Evolutionary conservation across 176 grass and related monocot species (phyloP), one percentile per base, ranked within the genome.

Genomic region (Tuctoria greenei): DNA sequence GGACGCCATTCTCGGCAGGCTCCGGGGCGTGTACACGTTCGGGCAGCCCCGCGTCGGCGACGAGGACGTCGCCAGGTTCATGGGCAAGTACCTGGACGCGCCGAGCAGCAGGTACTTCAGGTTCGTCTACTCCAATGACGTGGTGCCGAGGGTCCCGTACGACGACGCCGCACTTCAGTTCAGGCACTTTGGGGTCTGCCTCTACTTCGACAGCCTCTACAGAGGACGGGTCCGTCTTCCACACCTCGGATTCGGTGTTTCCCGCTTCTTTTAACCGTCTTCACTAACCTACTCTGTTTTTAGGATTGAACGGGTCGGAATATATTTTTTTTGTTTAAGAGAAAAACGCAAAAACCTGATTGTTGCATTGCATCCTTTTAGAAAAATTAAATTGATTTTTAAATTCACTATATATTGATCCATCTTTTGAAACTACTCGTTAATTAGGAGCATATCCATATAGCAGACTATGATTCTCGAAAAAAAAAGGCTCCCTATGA

Each of bases 141-240:
- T 93, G 15, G 91, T 93, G 74, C 88, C 88, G 5, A 84, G 88
- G 54, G 81, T 91, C 67, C 94, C 94, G 24, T 93, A 83, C 68
- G 91, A 97, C 42, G 74, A 87, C 81, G 23, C 75, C 7, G 37
- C 86, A 9, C 75, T 97, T 0, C 74, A 82, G 34, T 97, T 89
- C 84, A 93, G 85, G 75, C 95, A 94, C 63, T 98, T 88, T 4
- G 88, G 86, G 18, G 73, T 58, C 0, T 93, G 91, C 50, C 67
- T 98, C 24, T 98, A 94, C 79, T 98, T 87, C 47, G 69, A 98
- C 66, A 85, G 91, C 74, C 77, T 89, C 86, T 98, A 94, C 68
- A 66, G 8, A 79, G 88, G 82, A 70, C 49, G 85, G 86, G 91
- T 92, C 40, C 0, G 26, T 76, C 31, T 0, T 5, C 1, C 31